A percentile compares a stretch with the other conserved stretches of the same genome.
These are phyloP conservation scores for Phytophthora pisi DNA, from an alignment of 352 stramenopile species.

Conservation along the genomic window DNA sequence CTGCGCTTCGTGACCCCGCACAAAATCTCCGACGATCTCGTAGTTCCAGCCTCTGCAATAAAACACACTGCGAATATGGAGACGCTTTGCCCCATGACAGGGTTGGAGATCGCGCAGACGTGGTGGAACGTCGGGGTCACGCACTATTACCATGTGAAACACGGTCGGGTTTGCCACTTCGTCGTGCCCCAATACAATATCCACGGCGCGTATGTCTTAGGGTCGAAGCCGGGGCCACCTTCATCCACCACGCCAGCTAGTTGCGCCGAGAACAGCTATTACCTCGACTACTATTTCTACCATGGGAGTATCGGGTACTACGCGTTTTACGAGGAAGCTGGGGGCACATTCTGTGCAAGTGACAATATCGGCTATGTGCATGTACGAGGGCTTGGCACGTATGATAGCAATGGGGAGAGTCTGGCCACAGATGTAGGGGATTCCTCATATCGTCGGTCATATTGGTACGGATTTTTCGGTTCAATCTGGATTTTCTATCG, in stretches of 20 bases:
- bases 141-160: constrained; percentile 11
- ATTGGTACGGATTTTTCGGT: constrained; percentile 17
- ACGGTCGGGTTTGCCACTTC: constrained; percentile 19
- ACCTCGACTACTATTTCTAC: constrained; percentile 23
- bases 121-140: constrained; percentile 24
- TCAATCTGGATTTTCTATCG: constrained; percentile 17
- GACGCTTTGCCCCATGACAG: constrained; percentile 9
- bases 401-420: constrained; percentile 12
- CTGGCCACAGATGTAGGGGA: constrained; percentile 7
- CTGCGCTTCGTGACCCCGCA: constrained; percentile 16
- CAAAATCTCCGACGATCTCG: constrained; percentile 13
- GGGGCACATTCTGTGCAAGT: constrained; percentile 11
- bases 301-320: constrained; percentile 17
- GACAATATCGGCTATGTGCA: constrained; percentile 19
- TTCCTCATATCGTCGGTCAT: constrained; percentile 8
- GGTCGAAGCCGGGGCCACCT: not conserved
- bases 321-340: constrained; percentile 18
- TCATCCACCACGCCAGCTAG: not conserved
- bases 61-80: constrained; percentile 6
- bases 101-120: constrained; percentile 16
- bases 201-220: constrained; percentile 10
- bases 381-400: constrained; percentile 11
- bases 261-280: constrained; percentile 2
- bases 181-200: constrained; percentile 18
- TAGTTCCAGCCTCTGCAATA: not conserved